Evolutionary conservation across 768 basidiomycete genomes (phyloP).

Genomic region (Panaeolus cyanescens): DNA sequence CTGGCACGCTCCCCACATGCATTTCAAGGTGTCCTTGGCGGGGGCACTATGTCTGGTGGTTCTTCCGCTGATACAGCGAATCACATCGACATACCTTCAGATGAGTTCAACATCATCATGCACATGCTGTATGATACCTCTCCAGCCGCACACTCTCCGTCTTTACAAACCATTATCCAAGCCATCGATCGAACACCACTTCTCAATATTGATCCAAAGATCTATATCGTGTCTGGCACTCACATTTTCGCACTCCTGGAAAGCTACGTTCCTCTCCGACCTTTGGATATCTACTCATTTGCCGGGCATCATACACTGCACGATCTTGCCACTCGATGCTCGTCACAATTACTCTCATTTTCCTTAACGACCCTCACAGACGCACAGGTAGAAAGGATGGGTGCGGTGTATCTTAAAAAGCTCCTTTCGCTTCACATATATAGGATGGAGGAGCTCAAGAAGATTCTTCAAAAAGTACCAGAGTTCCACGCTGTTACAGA

Average conservation of each 20-base stretch:
- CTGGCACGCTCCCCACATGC: conserved; percentile 44
- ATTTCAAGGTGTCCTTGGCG: conserved; percentile 40
- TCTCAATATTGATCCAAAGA: conserved; percentile 19
- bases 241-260: conserved; percentile 31
- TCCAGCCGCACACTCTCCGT: conserved; percentile 50
- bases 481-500: conserved; percentile 26
- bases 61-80: conserved; percentile 32
- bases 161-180: conserved; percentile 42
- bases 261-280: conserved; percentile 29
- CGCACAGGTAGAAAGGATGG: conserved; percentile 35
- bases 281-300: conserved; percentile 41
- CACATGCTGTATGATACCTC: conserved; percentile 54
- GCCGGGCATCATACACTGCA: conserved; percentile 34
- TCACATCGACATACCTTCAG: conserved; percentile 42
- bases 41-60: conserved; percentile 3
- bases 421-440: conserved; percentile 37
- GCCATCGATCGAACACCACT: conserved; percentile 38
- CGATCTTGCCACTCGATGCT: conserved; percentile 35
- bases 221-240: conserved; percentile 22
- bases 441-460: conserved; percentile 35
- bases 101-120: conserved; percentile 52
- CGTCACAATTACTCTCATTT: conserved; percentile 38
- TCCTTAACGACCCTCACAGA: conserved; percentile 34
- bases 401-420: conserved; percentile 38
- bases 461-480: conserved; percentile 23